phyloP scores from a whole-genome alignment of 768 basidiomycete species.

The Sporobolomyces phaffii region DNA sequence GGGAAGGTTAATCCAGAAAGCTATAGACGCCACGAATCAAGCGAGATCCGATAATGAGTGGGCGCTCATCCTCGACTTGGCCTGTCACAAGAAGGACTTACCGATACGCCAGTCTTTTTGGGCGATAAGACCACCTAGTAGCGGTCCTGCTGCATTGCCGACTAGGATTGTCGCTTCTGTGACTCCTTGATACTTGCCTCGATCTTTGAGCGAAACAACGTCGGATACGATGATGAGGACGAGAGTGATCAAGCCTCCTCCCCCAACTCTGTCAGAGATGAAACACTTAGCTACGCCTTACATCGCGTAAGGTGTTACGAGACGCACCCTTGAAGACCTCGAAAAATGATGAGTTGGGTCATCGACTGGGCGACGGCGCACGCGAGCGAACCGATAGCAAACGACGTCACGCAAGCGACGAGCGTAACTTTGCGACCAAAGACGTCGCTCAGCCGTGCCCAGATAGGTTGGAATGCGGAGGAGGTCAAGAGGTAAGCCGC shows the following conservation, averaged over 20 bases:
- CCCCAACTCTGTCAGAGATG: no score
- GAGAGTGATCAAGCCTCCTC: slow-evolving; percentile 21
- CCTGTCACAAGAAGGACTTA: background rate
- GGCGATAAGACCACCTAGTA: slow-evolving; percentile 47
- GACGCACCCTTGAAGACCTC: slow-evolving; percentile 40
- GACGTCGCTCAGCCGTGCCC: slow-evolving; percentile 48
- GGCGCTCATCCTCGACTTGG: no score
- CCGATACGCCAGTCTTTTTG: slow-evolving; percentile 40
- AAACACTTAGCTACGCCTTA: no score
- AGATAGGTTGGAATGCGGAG: slow-evolving; percentile 42
- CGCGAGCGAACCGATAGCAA: slow-evolving; percentile 47
- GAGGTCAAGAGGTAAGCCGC: slow-evolving; percentile 47
- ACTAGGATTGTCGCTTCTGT: slow-evolving; percentile 46
- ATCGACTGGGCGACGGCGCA: slow-evolving; percentile 47
- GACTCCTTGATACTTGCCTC: slow-evolving; percentile 40
- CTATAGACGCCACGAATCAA: no score
- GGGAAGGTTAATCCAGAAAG: slow-evolving; percentile 63
- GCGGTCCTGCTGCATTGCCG: slow-evolving; percentile 46
- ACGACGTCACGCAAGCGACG: slow-evolving; percentile 43
- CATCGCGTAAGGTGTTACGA: no score
- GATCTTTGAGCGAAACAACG: slow-evolving; percentile 27
- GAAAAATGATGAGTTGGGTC: slow-evolving; percentile 49
- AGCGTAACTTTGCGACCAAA: slow-evolving; percentile 47
- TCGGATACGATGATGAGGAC: slow-evolving; percentile 33
- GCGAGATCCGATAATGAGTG: no score